Conservation (phyloP, 129 eudicot genomes). For the Ambrosia artemisiifolia region DNA sequence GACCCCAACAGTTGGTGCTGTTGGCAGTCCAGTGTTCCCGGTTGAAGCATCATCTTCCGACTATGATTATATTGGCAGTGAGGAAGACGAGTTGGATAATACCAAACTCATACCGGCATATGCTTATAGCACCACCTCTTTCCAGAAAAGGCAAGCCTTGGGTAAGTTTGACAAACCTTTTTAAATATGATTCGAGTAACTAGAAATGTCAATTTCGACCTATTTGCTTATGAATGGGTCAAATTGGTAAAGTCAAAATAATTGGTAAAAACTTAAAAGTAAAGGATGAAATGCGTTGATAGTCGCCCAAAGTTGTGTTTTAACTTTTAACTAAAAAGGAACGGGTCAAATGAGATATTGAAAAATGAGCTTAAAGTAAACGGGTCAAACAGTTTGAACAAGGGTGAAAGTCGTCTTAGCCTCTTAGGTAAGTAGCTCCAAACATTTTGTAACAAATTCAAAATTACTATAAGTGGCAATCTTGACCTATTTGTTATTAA, state of each 20-base stretch:
- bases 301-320: no score
- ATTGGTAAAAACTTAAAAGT: not conserved
- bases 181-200: not conserved
- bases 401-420: not conserved
- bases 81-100: slow-evolving; percentile 73
- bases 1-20: slow-evolving; percentile 31
- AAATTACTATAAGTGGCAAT: not conserved
- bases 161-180: slow-evolving; percentile 3
- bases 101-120: slow-evolving; percentile 51
- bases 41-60: slow-evolving; percentile 37
- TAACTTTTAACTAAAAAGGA: no score
- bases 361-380: not conserved
- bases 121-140: slow-evolving; percentile 57
- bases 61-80: slow-evolving; percentile 59
- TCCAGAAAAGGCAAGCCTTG: slow-evolving; percentile 78
- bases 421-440: not conserved
- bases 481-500: not conserved
- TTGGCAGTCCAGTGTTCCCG: slow-evolving; percentile 19
- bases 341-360: not conserved
- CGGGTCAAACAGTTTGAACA: not conserved
- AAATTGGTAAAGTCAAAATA: not conserved
- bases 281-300: not conserved
- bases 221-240: not conserved
- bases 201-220: not conserved
- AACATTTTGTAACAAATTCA: not conserved